Conservation (phyloP, 2,329 filamentous ascomycete species). For the Claviceps sorghi region DNA sequence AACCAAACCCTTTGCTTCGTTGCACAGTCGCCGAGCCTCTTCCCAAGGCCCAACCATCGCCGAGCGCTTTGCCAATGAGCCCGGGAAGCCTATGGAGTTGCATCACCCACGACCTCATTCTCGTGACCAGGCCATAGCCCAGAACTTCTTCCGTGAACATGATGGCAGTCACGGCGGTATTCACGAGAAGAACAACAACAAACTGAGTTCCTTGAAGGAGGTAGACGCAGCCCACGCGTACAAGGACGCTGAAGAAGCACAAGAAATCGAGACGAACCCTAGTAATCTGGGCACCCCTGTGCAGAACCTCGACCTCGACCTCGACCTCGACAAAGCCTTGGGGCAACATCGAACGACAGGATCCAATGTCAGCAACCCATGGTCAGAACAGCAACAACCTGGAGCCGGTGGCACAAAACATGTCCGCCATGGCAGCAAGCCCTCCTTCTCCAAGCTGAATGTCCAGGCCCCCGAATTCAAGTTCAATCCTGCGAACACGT, state of each 20-base stretch:
- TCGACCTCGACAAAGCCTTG: constrained; percentile 30
- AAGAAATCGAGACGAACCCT: constrained; percentile 59
- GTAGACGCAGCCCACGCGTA: constrained; percentile 20
- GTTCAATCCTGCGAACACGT: constrained; percentile 45
- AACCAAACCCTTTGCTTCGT: constrained; percentile 12
- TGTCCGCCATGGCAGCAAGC: constrained; percentile 48
- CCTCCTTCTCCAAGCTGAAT: constrained; percentile 68
- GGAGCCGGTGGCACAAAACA: constrained; percentile 23
- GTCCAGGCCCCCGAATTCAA: constrained; percentile 82
- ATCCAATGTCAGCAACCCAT: constrained; percentile 48
- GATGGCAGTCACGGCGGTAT: constrained; percentile 29
- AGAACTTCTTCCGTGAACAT: constrained; percentile 47
- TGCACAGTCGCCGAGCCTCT: constrained; percentile 31
- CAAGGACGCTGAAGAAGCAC: constrained; percentile 34
- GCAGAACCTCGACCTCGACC: constrained; percentile 34
- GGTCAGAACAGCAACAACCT: constrained; percentile 39
- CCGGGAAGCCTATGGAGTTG: constrained; percentile 40
- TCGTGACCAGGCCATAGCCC: constrained; percentile 55
- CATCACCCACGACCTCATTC: constrained; percentile 64
- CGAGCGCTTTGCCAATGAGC: constrained; percentile 38
- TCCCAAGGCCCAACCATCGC: constrained; percentile 34
- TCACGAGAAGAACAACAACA: constrained; percentile 24
- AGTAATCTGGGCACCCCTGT: constrained; percentile 55
- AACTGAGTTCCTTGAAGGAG: constrained; percentile 26
- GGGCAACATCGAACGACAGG: constrained; percentile 38